Percentiles rank a stretch among this genome's conserved stretches.
phyloP scores from a whole-genome alignment of 164 flowering plant species.

The Kingdonia uniflora region DNA sequence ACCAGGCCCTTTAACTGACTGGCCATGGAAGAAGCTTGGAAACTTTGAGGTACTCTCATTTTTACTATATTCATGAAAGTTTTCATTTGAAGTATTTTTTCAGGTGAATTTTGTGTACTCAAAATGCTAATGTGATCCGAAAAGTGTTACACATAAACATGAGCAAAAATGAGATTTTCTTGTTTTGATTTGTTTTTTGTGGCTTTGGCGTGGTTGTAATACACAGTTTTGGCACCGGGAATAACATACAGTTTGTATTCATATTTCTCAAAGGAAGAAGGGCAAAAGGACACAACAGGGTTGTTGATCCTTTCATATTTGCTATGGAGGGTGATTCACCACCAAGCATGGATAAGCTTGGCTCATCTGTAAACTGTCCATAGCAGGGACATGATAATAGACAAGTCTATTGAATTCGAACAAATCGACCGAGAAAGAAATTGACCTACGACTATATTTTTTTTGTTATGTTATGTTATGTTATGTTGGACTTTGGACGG shows the following conservation, averaged over 20 bases:
- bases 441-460: no score
- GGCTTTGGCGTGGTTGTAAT: constrained; percentile 15
- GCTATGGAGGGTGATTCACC: constrained; percentile 34
- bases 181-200: neutral
- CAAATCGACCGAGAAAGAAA: constrained; percentile 23
- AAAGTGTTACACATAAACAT: neutral
- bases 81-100: no score
- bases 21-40: constrained; percentile 45
- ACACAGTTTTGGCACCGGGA: constrained; percentile 36
- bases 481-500: no score
- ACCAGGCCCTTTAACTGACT: constrained; percentile 35
- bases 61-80: neutral
- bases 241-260: constrained; percentile 23
- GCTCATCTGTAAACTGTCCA: constrained; percentile 22
- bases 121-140: neutral
- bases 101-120: neutral
- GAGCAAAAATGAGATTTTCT: neutral
- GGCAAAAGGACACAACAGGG: constrained; percentile 21
- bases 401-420: constrained; percentile 19
- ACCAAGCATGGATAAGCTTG: constrained; percentile 40
- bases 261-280: constrained; percentile 13
- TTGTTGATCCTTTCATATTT: constrained; percentile 27
- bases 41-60: constrained; percentile 24
- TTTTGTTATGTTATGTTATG: no score
- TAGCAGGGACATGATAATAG: constrained; percentile 18